These are phyloP conservation scores for Hsuehochloa calcarea DNA, from an alignment of 176 grass and related monocot genomes.

Conservation along the genomic window DNA sequence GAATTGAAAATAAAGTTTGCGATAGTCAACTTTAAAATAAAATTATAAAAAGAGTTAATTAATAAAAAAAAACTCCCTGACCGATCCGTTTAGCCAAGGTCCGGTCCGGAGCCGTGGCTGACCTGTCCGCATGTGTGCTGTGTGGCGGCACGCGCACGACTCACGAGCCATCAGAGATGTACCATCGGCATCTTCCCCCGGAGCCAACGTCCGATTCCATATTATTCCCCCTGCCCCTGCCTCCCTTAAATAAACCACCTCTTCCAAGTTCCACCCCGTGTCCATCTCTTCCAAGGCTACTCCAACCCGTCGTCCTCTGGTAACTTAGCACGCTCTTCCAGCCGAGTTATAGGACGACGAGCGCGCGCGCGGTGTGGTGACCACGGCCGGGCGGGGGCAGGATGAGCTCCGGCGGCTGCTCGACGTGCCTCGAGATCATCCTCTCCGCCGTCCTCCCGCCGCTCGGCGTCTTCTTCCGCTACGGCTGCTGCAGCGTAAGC, in stretches of 20 bases:
- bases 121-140: constrained; percentile 28
- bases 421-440: constrained; percentile 58
- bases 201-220: constrained; percentile 30
- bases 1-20: no score
- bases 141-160: constrained; percentile 3
- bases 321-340: neutral
- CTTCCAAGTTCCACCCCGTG: neutral
- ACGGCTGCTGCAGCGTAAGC: constrained; percentile 77
- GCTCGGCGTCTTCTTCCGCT: constrained; percentile 85
- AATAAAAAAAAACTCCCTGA: no score
- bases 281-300: neutral
- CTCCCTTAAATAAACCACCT: neutral
- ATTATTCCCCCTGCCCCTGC: neutral
- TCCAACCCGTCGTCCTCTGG: no score
- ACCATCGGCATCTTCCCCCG: constrained; percentile 38
- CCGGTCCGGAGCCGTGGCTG: neutral
- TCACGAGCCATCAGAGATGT: neutral
- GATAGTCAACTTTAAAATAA: no score
- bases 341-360: no score
- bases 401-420: constrained; percentile 59
- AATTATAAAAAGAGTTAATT: no score
- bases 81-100: no score
- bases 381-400: neutral
- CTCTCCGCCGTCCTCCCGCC: constrained; percentile 63
- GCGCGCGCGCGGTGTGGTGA: no score